These are phyloP conservation scores for Tuber magnatum DNA, from an alignment of 495 filamentous ascomycete species.

Conservation along the genomic window DNA sequence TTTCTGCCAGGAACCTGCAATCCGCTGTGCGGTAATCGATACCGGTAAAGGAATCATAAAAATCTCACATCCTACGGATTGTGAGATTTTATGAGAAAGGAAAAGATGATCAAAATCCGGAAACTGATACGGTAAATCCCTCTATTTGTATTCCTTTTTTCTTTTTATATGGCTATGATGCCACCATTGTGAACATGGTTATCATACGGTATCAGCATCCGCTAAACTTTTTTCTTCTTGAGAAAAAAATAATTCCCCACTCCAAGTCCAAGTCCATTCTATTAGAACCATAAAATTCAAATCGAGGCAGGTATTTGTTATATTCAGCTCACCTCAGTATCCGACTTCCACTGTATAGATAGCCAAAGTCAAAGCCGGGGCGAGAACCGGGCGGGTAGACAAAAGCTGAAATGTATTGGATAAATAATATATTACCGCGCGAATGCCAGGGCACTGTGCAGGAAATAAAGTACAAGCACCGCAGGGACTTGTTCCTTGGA, in stretches of 20 bases:
- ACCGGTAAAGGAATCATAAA: not conserved
- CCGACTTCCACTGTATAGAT: not conserved
- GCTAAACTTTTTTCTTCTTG: too few relatives aligned
- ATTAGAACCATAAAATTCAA: not conserved
- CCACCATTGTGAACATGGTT: not conserved
- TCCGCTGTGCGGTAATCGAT: not conserved
- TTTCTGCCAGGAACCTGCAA: not conserved
- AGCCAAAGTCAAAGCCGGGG: not conserved
- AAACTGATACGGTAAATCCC: not conserved
- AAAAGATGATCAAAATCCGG: not conserved
- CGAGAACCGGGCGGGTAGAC: not conserved
- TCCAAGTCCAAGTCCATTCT: not conserved
- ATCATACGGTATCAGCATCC: too few relatives aligned
- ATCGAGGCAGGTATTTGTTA: not conserved
- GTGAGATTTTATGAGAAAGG: not conserved
- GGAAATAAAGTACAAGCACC: not conserved
- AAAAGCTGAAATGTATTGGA: not conserved
- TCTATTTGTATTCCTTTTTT: not conserved
- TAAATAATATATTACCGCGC: not conserved
- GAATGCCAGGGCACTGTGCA: not conserved
- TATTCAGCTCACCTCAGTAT: not conserved
- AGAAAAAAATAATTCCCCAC: not conserved
- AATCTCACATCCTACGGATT: not conserved
- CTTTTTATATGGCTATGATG: not conserved
- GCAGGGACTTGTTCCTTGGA: not conserved